Conservation (phyloP, 2,329 filamentous ascomycete genomes). For the Claviceps arundinis region DNA sequence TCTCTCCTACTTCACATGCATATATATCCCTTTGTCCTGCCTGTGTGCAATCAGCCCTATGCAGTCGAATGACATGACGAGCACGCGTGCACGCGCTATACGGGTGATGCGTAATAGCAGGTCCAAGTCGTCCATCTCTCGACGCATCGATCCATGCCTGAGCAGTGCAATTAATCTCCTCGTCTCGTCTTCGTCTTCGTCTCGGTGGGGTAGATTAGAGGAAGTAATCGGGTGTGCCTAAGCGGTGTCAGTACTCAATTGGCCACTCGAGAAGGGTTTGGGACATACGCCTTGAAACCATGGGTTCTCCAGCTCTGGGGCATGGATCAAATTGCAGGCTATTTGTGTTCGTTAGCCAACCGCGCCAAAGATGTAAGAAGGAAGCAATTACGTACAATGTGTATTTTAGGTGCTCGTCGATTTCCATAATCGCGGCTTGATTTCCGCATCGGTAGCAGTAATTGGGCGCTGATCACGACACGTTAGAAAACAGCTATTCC, state of each 20-base stretch:
- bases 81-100: background rate
- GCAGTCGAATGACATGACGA: background rate
- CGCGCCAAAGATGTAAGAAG: background rate
- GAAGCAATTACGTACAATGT: constrained; percentile 67
- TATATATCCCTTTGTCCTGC: background rate
- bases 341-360: constrained; percentile 14
- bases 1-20: background rate
- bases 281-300: constrained; percentile 79
- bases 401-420: constrained; percentile 98
- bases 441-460: constrained; percentile 99
- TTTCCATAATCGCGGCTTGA: constrained; percentile 99
- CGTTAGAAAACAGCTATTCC: background rate
- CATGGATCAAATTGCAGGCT: constrained; percentile 99
- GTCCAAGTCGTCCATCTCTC: background rate
- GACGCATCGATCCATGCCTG: background rate
- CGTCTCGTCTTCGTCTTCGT: background rate
- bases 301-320: constrained; percentile 91
- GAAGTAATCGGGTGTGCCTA: constrained; percentile 94
- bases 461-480: constrained; percentile 49
- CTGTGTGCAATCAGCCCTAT: background rate
- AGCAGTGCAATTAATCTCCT: constrained; percentile 16
- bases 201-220: constrained; percentile 42
- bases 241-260: constrained; percentile 10
- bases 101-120: background rate
- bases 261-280: too few species aligned